Evolutionary conservation across 768 basidiomycete genomes (phyloP), one percentile per base, ranked within the genome.

Genomic region (Boletus pseudopeckii): DNA sequence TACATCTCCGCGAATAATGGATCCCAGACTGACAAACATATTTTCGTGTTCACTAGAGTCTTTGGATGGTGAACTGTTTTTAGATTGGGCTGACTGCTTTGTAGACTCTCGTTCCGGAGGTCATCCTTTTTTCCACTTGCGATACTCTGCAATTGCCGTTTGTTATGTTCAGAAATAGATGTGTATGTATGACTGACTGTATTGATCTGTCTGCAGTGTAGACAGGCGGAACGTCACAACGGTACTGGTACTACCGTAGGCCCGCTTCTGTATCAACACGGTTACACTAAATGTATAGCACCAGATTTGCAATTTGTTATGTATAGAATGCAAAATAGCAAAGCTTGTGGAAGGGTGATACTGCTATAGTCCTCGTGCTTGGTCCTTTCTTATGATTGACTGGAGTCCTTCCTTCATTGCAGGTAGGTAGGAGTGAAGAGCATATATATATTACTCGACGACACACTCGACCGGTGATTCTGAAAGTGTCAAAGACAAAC

Each of bases 11-110:
- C 17, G 9, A 2, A 22, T 10, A 6, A 18, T 11, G 13, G 7
- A 18, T n/a, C 5, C 8, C 4, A n/a, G 11, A 44, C 52, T 58
- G 42, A 63, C 32, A 2, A 1, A 20, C 9, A 14, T 7, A 13
- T 10, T 5, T 17, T 22, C 3, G 24, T 38, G 14, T 34, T 26
- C 0, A 5, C n/a, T 17, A 66, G 64, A 34, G 52, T 54, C 2
- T 66, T 66, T 68, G 61, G 61, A 61, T 74, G 65, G 61, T 69
- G 20, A 22, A 42, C 7, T 24, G 1, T 38, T 17, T 20, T 18
- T 28, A 28, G 28, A 28, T 9, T 28, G 28, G n/a, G 11, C 28
- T 24, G 22, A 28, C 28, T 28, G 22, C 9, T 33, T 33, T 22
- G 34, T 28, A 11, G 18, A 28, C 7, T 7, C 18, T 36, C 28